phyloP scores from a whole-genome alignment of 2,329 filamentous ascomycete species.

The Xylaria polymorpha region DNA sequence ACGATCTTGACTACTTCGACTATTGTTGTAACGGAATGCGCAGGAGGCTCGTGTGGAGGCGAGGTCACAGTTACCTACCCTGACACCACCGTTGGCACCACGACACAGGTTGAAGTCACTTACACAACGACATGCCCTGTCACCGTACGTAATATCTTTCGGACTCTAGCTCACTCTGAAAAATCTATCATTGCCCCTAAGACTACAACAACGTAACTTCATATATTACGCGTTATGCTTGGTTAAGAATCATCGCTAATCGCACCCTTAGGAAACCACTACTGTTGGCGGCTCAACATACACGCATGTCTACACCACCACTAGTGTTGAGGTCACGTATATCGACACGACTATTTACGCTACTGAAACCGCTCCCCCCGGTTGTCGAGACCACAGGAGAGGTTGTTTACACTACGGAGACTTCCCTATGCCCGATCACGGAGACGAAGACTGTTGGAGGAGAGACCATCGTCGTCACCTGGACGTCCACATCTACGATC shows the following conservation, averaged over 20 bases:
- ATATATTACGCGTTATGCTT: background rate
- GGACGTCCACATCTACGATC: slow-evolving; percentile 55
- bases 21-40: slow-evolving; percentile 55
- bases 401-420: slow-evolving; percentile 57
- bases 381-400: slow-evolving; percentile 54
- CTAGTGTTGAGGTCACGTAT: slow-evolving; percentile 38
- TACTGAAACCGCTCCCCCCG: slow-evolving; percentile 46
- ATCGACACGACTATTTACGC: slow-evolving; percentile 36
- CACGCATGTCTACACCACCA: slow-evolving; percentile 46
- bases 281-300: slow-evolving; percentile 38
- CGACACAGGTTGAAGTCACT: slow-evolving; percentile 53
- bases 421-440: slow-evolving; percentile 59
- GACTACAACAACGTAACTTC: background rate
- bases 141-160: slow-evolving; percentile 34
- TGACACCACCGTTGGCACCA: slow-evolving; percentile 52
- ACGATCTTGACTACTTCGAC: slow-evolving; percentile 59
- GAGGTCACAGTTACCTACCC: slow-evolving; percentile 53
- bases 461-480: slow-evolving; percentile 54
- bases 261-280: slow-evolving; percentile 31
- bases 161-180: slow-evolving; percentile 1
- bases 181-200: background rate
- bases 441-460: slow-evolving; percentile 59
- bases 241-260: slow-evolving; percentile 17
- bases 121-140: slow-evolving; percentile 53
- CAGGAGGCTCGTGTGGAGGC: slow-evolving; percentile 52